Base-by-base conservation (phyloP, 257 asterid genomes). In the Henckelia pumila region DNA sequence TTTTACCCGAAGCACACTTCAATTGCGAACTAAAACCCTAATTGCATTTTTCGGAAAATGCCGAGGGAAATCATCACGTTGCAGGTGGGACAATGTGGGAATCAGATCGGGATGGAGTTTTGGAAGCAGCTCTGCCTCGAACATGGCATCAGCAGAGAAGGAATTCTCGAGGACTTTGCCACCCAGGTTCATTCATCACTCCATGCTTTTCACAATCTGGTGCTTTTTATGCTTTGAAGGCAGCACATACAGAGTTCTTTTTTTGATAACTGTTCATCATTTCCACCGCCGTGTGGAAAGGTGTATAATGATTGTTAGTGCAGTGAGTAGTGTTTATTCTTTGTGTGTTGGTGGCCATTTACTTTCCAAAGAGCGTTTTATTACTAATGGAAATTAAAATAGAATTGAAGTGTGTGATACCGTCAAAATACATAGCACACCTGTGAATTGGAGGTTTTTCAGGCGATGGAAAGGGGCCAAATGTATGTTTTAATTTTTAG, bases 61-160 rank as follows among this genome's bases (percentile, higher is more conserved):
- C 99, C 99, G 73, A 81, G 99, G 78, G 99, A 94, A 66, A 94
- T 91, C 2, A 91, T 94, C 47, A 94, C 97, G 32, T 71, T 94
- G 71, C 97, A 94, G 64, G 99, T 94, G 63, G 99, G 99, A 52
- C 99, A 94, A 87, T 94, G 97, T 75, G 99, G 97, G 72, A 91
- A 94, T 73, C 99, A 94, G 94, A 94, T 91, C 85, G 99, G 99
- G 14, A 94, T 94, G 99, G 99, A 94, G 83, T 94, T 91, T 79
- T 94, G 99, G 99, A 94, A 94, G 78, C 99, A 94, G 85, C 99
- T 94, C 56, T 94, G 97, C 70, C 96, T 94, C 65, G 99, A 94
- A 79, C 99, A 94, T 52, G 99, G 96, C 71, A 94, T 94, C 66
- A 94, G 95, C 77, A 94, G 85, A 76, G 99, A 94, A 5, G 99